Evolutionary conservation across 169 alveolate genomes (phyloP).

Genomic region (Besnoitia besnoiti): DNA sequence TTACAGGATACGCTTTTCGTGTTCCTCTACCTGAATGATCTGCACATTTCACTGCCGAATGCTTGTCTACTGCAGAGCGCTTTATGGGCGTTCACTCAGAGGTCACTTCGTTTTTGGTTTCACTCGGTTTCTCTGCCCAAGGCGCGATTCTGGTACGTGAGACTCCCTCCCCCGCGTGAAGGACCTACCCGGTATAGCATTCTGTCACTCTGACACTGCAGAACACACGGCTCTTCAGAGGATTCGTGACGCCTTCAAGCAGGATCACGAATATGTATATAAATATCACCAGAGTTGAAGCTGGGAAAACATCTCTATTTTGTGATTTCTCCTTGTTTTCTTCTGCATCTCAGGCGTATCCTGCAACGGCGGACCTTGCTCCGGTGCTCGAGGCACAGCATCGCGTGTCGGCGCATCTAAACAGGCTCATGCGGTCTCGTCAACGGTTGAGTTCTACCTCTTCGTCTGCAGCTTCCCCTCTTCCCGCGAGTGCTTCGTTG

Average conservation of each 20-base stretch:
- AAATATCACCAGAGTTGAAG: too few relatives aligned
- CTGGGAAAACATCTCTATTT: too few relatives aligned
- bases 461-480: neutral
- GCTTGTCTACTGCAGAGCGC: neutral
- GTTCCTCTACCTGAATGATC: too few relatives aligned
- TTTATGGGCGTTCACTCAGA: neutral
- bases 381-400: neutral
- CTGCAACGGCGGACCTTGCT: neutral
- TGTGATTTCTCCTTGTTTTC: neutral
- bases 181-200: too few relatives aligned
- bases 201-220: too few relatives aligned
- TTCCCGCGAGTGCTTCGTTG: neutral
- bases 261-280: too few relatives aligned
- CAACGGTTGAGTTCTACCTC: neutral
- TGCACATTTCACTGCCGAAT: too few relatives aligned
- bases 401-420: neutral
- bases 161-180: too few relatives aligned
- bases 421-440: neutral
- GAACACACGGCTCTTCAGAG: too few relatives aligned
- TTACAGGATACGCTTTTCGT: too few relatives aligned
- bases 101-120: neutral
- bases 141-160: neutral
- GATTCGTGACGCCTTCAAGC: too few relatives aligned
- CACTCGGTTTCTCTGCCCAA: neutral
- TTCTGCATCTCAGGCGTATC: neutral